phyloP scores from a whole-genome alignment of 805 yeast species.

The Yarrowia sp. region DNA sequence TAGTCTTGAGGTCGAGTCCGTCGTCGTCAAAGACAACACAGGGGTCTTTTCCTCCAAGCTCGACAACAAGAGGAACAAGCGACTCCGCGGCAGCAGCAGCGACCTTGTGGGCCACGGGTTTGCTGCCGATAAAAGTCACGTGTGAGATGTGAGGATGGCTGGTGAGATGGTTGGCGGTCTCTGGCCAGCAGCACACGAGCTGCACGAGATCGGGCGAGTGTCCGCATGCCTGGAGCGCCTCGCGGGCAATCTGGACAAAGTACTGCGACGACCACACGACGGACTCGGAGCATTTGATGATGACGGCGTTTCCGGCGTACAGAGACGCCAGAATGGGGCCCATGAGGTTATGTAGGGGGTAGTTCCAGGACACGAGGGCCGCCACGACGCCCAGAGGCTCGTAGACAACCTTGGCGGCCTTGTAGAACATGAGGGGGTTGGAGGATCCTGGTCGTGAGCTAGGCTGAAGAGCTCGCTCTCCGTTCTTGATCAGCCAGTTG shows the following conservation, averaged over 20 bases:
- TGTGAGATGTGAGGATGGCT: slow-evolving; percentile 83
- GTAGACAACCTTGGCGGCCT: slow-evolving; percentile 90
- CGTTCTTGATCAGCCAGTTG: slow-evolving; percentile 87
- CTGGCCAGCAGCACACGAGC: slow-evolving; percentile 86
- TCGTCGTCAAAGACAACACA: slow-evolving; percentile 81
- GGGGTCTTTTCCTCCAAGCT: slow-evolving; percentile 96
- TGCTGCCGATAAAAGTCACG: slow-evolving; percentile 95
- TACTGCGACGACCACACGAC: slow-evolving; percentile 93
- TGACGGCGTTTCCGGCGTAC: slow-evolving; percentile 89
- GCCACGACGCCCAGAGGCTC: slow-evolving; percentile 91
- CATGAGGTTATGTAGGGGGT: slow-evolving; percentile 92
- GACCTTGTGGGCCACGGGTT: slow-evolving; percentile 90
- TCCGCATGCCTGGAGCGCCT: slow-evolving; percentile 75
- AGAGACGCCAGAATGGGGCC: slow-evolving; percentile 91
- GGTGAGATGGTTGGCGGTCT: slow-evolving; percentile 84
- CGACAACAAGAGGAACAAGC: slow-evolving; percentile 95
- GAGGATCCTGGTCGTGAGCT: slow-evolving; percentile 87
- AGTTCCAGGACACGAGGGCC: slow-evolving; percentile 95
- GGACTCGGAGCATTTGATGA: slow-evolving; percentile 93
- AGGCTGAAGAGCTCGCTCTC: slow-evolving; percentile 71
- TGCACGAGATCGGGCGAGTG: slow-evolving; percentile 85
- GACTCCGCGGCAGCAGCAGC: slow-evolving; percentile 80
- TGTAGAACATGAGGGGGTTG: slow-evolving; percentile 83
- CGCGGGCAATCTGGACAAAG: slow-evolving; percentile 73
- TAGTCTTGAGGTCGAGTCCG: slow-evolving; percentile 44